Base-by-base conservation (phyloP, 75 land plant species). In the Pseudotsuga menziesii region DNA sequence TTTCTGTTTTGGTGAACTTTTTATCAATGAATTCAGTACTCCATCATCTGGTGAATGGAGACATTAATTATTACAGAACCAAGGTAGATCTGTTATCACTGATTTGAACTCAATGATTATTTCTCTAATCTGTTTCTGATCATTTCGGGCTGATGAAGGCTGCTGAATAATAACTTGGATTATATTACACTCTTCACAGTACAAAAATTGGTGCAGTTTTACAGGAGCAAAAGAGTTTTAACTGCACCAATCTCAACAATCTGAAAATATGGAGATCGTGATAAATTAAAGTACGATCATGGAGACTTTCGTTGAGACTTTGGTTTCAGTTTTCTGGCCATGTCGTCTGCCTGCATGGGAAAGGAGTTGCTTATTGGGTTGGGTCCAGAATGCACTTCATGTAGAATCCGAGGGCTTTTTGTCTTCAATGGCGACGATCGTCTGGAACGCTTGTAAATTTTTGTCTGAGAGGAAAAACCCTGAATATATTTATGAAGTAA, bases 111-210 rank as follows among this genome's bases (percentile, higher is more conserved):
- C 19, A 44, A 2, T 0, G 39, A 11, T 35, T n/a, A 39, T 41
- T 13, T 39, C 2, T 44, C 20, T 39, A 39, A 44, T 22, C 19
- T 20, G 9, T 20, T 22, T 39, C n/a, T 64, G n/a, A 36, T 5
- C 5, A 25, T 32, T 35, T 35, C 39, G 9, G 41, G 69, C n/a
- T 64, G 20, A 69, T 64, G 39, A 69, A 69, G 13, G n/a, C 72
- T 39, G n/a, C 72, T 39, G 3, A 69, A 32, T 67, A 36, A 69
- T 19, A 39, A 20, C 72, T 69, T 69, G 72, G 72, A 35, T 41
- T 69, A 69, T 69, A 69, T 39, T 69, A 69, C 72, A 69, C 72
- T 69, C 72, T 69, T 69, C 72, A 69, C 48, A 69, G 72, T 69
- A 69, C 54, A 69, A 69, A 69, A 69, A 69, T 69, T 48, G n/a